Evolutionary conservation across 116 monocot species (phyloP), one percentile per base, ranked within the genome.

Genomic region (Iris pallida): DNA sequence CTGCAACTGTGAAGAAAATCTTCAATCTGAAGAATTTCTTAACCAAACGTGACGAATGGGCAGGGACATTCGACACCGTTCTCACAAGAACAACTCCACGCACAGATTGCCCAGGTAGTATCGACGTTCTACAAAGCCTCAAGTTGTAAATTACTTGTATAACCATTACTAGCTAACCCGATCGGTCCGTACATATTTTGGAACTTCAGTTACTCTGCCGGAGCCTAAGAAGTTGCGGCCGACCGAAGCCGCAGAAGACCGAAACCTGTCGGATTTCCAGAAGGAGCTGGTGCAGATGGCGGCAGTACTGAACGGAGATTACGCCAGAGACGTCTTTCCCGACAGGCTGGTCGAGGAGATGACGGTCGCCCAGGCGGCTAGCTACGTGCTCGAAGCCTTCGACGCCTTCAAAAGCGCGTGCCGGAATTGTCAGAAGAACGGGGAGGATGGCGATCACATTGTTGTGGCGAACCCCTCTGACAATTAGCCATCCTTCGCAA

Each of bases 1-100:
- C 92, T 1, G 92, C 92, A 4, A 92, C 96, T 2, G 87, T 96
- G 49, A 96, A 96, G 79, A 96, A 89, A 71, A 80, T 96, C 14
- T 96, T 96, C 73, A 81, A 87, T 19, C 79, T 92, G 40, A 79
- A 76, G 20, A 75, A 78, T 5, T 92, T 87, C 69, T 57, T 96
- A 48, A 92, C 84, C 0, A 92, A 79, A 71, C 78, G 92, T 2
- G 92, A 92, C 17, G 89, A 81, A 5, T 96, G 96, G 96, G 96
- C 89, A 0, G 96, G 92, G 30, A 96, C 96, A 4, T 96, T 96
- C 20, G 89, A 96, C 9, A 73, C 44, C 4, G 81, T 89, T 17
- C 74, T 96, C 47, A 89, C 76, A 1, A 76, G 83, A n/a, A 60
- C 74, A 4, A 68, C 67, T 55, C 81, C 85, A 4, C 55, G 85